Base-by-base conservation (phyloP, 1,139 yeast species). In the Yamadazyma kanchanaburiensis region DNA sequence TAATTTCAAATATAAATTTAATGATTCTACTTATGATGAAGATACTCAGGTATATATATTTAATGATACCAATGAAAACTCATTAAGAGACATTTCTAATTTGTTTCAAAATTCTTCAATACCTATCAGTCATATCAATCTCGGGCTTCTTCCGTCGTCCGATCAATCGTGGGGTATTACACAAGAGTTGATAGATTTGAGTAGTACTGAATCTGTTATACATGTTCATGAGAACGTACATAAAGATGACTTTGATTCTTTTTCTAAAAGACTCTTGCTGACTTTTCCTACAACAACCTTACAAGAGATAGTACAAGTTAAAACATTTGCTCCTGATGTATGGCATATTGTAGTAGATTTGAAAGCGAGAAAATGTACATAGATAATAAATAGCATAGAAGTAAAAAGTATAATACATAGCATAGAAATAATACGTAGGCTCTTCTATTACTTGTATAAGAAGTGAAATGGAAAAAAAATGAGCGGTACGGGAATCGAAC, bases 291-390 rank as follows among this genome's bases (percentile, higher is more conserved):
- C 15, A 1, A 41, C 51, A 4, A 26, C 22, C 3, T 43, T 55
- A 4, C 10, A 29, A 3, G 70, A 70, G 37, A 38, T 74, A 3
- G 83, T 80, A 37, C 74, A 64, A 42, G 83, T 87, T 33, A 86
- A 86, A 57, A 83, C 91, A 0, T 87, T 80, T 64, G 94, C 95
- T 0, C 95, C 95, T 0, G 94, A 81, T 29, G 75, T 86, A 2
- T 81, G 86, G 82, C 96, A 86, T 45, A 60, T 82, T 5, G 85
- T 84, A 20, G 67, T 75, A 4, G 94, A 83, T 42, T 57, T 70
- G 12, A 22, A 30, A 15, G 17, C 16, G n/a, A n/a, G n/a, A n/a
- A n/a, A n/a, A n/a, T n/a, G n/a, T n/a, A n/a, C n/a, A n/a, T n/a
- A n/a, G n/a, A n/a, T n/a, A n/a, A n/a, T n/a, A n/a, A n/a, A n/a